phyloP scores from a whole-genome alignment of 1,284 basidiomycete species.

The Ustilago bromivora region DNA sequence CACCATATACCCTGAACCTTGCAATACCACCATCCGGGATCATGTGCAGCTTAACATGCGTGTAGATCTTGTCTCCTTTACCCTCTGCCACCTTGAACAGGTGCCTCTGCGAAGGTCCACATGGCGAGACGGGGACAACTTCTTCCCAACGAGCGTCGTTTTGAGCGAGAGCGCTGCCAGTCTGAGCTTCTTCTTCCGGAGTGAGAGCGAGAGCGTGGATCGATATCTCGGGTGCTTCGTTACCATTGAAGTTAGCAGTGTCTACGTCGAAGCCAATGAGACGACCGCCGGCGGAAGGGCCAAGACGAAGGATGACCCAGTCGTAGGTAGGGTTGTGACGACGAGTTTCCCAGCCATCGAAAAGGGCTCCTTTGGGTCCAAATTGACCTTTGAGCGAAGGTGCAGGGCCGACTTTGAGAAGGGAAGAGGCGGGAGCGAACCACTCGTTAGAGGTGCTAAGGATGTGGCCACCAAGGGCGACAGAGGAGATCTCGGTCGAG shows the following conservation, averaged over 20 bases:
- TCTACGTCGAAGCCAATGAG: constrained; percentile 93
- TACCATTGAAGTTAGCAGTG: constrained; percentile 94
- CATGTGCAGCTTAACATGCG: constrained; percentile 91
- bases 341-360: constrained; percentile 92
- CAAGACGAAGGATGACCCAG: constrained; percentile 92
- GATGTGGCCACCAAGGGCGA: constrained; percentile 82
- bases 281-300: constrained; percentile 77
- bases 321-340: constrained; percentile 89
- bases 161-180: constrained; percentile 50
- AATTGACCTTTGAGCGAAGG: constrained; percentile 85
- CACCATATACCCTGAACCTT: constrained; percentile 70
- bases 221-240: constrained; percentile 75
- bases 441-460: constrained; percentile 91
- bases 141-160: constrained; percentile 63
- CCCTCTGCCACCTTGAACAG: constrained; percentile 77
- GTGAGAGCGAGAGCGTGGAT: constrained; percentile 55
- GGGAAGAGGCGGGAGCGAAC: constrained; percentile 86
- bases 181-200: constrained; percentile 39
- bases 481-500: constrained; percentile 83
- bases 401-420: constrained; percentile 75
- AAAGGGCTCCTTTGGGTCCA: constrained; percentile 93
- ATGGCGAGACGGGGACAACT: constrained; percentile 59
- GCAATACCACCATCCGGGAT: constrained; percentile 90
- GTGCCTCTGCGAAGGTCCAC: constrained; percentile 84
- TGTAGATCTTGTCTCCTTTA: constrained; percentile 72